phyloP scores from a whole-genome alignment of 2,329 filamentous ascomycete genomes.

The Talaromyces funiculosus region DNA sequence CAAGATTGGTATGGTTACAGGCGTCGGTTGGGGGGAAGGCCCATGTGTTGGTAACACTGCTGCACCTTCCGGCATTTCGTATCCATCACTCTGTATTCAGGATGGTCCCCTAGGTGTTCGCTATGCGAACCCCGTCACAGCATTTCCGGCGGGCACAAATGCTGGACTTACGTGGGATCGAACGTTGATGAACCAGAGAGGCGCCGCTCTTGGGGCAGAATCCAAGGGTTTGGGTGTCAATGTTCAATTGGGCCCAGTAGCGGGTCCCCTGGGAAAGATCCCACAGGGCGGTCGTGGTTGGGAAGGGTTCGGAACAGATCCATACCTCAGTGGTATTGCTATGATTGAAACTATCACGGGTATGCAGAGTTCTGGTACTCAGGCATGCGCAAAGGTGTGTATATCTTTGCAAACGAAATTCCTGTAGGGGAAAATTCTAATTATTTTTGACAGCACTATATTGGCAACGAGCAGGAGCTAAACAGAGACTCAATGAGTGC shows the following conservation, averaged over 20 bases:
- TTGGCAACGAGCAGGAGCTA: constrained; percentile 77
- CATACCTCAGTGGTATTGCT: constrained; percentile 78
- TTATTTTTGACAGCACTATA: constrained; percentile 52
- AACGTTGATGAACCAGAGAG: constrained; percentile 73
- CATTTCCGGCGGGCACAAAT: constrained; percentile 82
- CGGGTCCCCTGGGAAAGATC: constrained; percentile 76
- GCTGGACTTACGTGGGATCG: constrained; percentile 87
- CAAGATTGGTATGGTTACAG: constrained; percentile 88
- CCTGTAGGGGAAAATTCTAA: background rate
- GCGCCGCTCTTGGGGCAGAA: constrained; percentile 68
- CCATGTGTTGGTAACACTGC: constrained; percentile 31
- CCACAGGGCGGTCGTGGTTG: constrained; percentile 87
- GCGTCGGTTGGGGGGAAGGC: constrained; percentile 80
- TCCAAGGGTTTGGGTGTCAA: constrained; percentile 67
- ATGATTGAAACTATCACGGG: constrained; percentile 73
- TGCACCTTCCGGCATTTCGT: constrained; percentile 28
- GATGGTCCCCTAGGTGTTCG: constrained; percentile 65
- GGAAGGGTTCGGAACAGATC: constrained; percentile 86
- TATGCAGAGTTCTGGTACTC: constrained; percentile 60
- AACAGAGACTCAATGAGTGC: constrained; percentile 55
- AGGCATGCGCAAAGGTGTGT: constrained; percentile 46
- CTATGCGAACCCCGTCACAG: constrained; percentile 75
- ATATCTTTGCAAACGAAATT: constrained; percentile 27
- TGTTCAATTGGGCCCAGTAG: constrained; percentile 71
- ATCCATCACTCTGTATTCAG: constrained; percentile 5